A percentile compares a stretch with the other conserved stretches of the same genome.
Conservation (phyloP, 176 grass and related monocot genomes). For the Phoenix dactylifera region DNA sequence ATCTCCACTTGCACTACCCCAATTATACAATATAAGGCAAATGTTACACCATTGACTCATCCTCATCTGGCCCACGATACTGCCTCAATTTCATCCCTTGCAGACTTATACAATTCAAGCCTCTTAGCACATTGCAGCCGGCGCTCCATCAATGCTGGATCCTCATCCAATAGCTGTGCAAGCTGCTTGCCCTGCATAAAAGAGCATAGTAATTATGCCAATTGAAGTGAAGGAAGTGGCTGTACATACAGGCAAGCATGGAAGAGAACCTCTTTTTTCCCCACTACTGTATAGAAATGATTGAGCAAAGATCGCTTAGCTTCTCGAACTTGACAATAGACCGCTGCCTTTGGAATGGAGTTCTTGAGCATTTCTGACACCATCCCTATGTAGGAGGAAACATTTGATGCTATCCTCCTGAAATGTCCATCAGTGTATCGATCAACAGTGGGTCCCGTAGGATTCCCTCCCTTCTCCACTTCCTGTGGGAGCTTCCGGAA, state of each 20-base stretch:
- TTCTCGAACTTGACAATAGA: constrained; percentile 87
- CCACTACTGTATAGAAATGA: constrained; percentile 73
- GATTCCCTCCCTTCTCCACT: constrained; percentile 44
- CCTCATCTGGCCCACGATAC: constrained; percentile 53
- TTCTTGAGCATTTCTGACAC: constrained; percentile 81
- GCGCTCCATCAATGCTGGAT: constrained; percentile 74
- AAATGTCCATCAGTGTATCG: constrained; percentile 72
- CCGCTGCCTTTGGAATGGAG: constrained; percentile 85
- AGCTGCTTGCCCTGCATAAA: constrained; percentile 60
- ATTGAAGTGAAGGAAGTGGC: too few species aligned
- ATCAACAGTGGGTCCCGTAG: constrained; percentile 26
- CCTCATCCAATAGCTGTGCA: constrained; percentile 68
- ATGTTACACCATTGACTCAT: not conserved
- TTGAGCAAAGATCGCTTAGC: constrained; percentile 77
- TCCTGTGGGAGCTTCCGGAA: constrained; percentile 90
- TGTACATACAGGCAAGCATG: too few species aligned
- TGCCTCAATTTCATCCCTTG: constrained; percentile 80
- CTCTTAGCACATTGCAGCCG: constrained; percentile 64
- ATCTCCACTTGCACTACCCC: too few species aligned
- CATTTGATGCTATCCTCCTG: constrained; percentile 87
- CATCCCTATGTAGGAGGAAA: constrained; percentile 82
- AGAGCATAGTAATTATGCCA: not conserved
- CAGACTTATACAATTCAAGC: constrained; percentile 84
- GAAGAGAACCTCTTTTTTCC: constrained; percentile 58
- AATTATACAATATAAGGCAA: constrained; percentile 9